Evolutionary conservation across 345 rosid species (phyloP), one percentile per base, ranked within the genome.

Genomic region (Raphanus sativus): DNA sequence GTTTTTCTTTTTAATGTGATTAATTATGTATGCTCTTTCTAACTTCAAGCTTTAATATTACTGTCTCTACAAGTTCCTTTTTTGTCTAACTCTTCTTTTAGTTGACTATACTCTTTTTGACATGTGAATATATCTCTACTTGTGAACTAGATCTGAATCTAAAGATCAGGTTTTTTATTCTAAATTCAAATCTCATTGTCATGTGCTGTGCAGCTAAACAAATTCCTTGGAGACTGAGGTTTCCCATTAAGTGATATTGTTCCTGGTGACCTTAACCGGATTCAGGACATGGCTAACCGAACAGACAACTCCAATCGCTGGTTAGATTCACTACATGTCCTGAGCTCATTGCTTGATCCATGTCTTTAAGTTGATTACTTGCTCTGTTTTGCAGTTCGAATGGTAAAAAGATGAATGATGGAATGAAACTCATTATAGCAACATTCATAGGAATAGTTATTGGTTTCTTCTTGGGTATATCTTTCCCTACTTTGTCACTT

Each of bases 401-500:
- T 80, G 75, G 80, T 75, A 90, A 75, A 83, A 91, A 89, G 70
- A 71, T 88, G 59, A 90, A 77, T 71, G 97, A 90, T 71, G 83
- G 85, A 38, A 85, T 87, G 95, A 90, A 91, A 87, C 83, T 88
- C 58, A 76, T 86, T 73, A 73, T 94, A 59, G 82, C 90, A 24
- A 83, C 89, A 15, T 88, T 94, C 77, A 6, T 87, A 32, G 95
- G 95, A 80, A 65, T 90, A 61, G 88, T 79, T 80, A 78, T 88
- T 67, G 98, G 98, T 70, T 92, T 94, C 85, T 84, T 88, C 25
- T 66, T 94, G 54, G 98, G 98, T 56, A 81, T 84, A 67, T 92
- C 97, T 77, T 90, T 88, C 81, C 97, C 97, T 16, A 69, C 87
- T 10, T 62, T 90, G 64, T 86, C 91, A 81, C 87, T 76, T 83